Evolutionary conservation across 352 stramenopile species (phyloP).

Genomic region (Phytopythium montanum): DNA sequence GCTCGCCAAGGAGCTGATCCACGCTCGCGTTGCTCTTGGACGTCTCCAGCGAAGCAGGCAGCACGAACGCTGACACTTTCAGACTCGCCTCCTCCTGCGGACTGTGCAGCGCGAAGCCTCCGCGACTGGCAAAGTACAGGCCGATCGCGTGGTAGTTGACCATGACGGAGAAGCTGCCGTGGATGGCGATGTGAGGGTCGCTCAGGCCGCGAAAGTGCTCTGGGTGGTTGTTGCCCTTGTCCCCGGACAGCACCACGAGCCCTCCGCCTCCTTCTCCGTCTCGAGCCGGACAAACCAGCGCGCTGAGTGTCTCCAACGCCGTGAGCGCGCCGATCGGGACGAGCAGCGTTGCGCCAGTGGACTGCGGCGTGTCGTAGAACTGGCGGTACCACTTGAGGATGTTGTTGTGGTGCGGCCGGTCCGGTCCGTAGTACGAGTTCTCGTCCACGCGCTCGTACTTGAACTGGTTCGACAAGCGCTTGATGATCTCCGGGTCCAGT

Average conservation of each 20-base stretch:
- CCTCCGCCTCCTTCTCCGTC: slow-evolving; percentile 18
- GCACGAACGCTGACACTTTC: slow-evolving; percentile 88
- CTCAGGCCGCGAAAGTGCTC: slow-evolving; percentile 89
- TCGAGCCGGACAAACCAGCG: slow-evolving; percentile 28
- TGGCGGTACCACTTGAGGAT: slow-evolving; percentile 92
- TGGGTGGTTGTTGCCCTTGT: slow-evolving; percentile 94
- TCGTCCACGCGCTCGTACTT: slow-evolving; percentile 81
- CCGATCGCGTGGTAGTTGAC: slow-evolving; percentile 96
- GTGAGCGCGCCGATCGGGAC: slow-evolving; percentile 89
- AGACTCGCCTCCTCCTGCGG: slow-evolving; percentile 91
- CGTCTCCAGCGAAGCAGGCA: slow-evolving; percentile 27
- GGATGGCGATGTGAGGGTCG: slow-evolving; percentile 94
- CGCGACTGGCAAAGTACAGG: slow-evolving; percentile 87
- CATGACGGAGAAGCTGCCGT: slow-evolving; percentile 95
- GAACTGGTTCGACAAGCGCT: slow-evolving; percentile 88
- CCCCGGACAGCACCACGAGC: slow-evolving; percentile 86
- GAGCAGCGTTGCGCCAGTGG: slow-evolving; percentile 76
- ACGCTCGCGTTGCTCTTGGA: not conserved
- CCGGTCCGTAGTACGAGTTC: slow-evolving; percentile 71
- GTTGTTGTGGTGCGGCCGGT: slow-evolving; percentile 75
- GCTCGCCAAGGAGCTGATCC: slow-evolving; percentile 33
- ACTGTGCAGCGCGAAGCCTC: slow-evolving; percentile 92
- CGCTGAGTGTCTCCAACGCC: slow-evolving; percentile 71
- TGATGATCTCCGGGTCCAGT: slow-evolving; percentile 93
- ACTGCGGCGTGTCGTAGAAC: slow-evolving; percentile 59